A percentile compares a stretch with the other conserved stretches of the same genome.
These are phyloP conservation scores for Fraxinus dipetala DNA, from an alignment of 305 asterid genomes.

Conservation along the genomic window DNA sequence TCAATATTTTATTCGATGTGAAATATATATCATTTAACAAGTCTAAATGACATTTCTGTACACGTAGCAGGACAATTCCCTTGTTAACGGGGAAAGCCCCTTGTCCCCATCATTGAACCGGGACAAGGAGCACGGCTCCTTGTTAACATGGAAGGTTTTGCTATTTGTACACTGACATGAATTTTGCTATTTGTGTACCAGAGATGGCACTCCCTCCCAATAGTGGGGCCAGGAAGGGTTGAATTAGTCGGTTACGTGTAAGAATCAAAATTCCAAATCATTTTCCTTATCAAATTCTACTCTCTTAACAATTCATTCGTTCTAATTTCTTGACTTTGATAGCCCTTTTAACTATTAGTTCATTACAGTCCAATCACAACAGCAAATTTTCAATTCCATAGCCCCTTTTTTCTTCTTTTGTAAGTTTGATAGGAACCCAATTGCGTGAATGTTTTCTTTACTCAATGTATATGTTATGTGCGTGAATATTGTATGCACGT, in stretches of 20 bases:
- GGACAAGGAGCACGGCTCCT: too few relatives aligned
- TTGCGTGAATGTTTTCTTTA: slow-evolving; percentile 27
- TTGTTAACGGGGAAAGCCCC: too few relatives aligned
- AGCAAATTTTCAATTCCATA: background rate
- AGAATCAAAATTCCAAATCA: slow-evolving; percentile 21
- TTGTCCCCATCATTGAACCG: too few relatives aligned
- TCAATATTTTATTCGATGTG: too few relatives aligned
- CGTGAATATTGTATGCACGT: background rate
- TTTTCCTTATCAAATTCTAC: background rate
- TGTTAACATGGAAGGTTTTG: too few relatives aligned
- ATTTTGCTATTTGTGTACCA: too few relatives aligned
- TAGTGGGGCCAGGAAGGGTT: too few relatives aligned
- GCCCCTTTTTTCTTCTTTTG: slow-evolving; percentile 25
- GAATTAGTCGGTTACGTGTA: slow-evolving; percentile 28
- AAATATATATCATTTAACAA: too few relatives aligned
- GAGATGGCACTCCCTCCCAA: too few relatives aligned
- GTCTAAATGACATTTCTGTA: too few relatives aligned
- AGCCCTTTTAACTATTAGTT: background rate
- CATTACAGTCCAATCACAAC: slow-evolving; percentile 13
- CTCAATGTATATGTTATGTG: slow-evolving; percentile 12
- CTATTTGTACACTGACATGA: too few relatives aligned
- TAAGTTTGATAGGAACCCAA: slow-evolving; percentile 28
- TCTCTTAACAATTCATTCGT: background rate
- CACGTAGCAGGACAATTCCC: too few relatives aligned
- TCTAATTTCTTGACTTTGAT: slow-evolving; percentile 10